A percentile compares a stretch with the other conserved stretches of the same genome.
Evolutionary conservation across 768 basidiomycete species (phyloP).

Genomic region (Boletellus emodensis): DNA sequence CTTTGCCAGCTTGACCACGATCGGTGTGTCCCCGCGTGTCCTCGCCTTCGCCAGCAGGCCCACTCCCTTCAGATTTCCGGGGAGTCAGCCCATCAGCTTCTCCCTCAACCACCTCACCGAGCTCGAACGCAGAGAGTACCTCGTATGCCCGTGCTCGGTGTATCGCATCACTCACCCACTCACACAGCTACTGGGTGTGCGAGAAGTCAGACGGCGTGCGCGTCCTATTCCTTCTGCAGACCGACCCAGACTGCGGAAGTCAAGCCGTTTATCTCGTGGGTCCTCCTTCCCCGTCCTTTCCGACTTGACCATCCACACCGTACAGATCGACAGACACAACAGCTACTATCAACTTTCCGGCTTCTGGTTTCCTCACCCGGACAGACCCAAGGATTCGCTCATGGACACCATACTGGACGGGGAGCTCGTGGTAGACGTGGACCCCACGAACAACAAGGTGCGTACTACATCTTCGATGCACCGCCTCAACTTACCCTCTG

Average conservation of each 20-base stretch:
- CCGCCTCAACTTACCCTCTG: not conserved
- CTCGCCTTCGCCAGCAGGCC: constrained; percentile 1
- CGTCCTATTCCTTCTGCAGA: constrained; percentile 76
- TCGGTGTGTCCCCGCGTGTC: constrained; percentile 41
- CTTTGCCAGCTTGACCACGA: constrained; percentile 64
- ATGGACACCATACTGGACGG: constrained; percentile 86
- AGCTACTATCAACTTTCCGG: constrained; percentile 70
- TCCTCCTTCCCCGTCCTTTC: constrained; percentile 7
- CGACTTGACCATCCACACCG: constrained; percentile 5
- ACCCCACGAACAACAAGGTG: constrained; percentile 69
- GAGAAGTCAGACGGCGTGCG: constrained; percentile 97
- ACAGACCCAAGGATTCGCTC: constrained; percentile 61
- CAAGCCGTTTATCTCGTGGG: constrained; percentile 77
- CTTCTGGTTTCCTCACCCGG: constrained; percentile 88
- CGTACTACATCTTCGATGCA: constrained; percentile 21
- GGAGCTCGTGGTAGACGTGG: constrained; percentile 88
- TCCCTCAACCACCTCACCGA: constrained; percentile 60
- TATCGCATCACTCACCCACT: constrained; percentile 13
- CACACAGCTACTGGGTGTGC: constrained; percentile 91
- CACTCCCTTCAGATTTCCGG: constrained; percentile 68
- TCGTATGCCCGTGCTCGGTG: not conserved
- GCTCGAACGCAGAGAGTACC: constrained; percentile 80
- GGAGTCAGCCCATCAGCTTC: constrained; percentile 95
- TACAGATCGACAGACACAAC: constrained; percentile 93
- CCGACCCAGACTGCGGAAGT: constrained; percentile 46